Conservation (phyloP, 805 yeast genomes). For the Jamesozyma hellenica region DNA sequence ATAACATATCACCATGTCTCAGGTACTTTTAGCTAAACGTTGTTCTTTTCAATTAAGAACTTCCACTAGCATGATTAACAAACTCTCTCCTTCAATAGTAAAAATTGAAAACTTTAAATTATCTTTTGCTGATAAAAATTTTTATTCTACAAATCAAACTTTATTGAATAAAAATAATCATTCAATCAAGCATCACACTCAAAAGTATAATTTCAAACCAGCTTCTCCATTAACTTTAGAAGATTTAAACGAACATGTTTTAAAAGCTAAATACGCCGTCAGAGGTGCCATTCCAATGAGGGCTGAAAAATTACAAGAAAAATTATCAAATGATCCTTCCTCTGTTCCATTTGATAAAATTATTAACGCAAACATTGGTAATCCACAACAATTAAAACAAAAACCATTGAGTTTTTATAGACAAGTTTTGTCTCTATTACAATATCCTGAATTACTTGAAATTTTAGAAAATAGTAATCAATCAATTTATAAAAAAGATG, state of each 20-base stretch:
- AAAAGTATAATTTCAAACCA: slow-evolving; percentile 15
- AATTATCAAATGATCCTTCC: slow-evolving; percentile 43
- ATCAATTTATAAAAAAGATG: slow-evolving; percentile 49
- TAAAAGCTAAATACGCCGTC: slow-evolving; percentile 90
- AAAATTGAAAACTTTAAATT: too few relatives aligned
- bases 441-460: slow-evolving; percentile 63
- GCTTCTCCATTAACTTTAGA: slow-evolving; percentile 32
- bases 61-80: too few relatives aligned
- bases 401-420: slow-evolving; percentile 92
- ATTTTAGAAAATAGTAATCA: slow-evolving; percentile 12
- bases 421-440: slow-evolving; percentile 76
- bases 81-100: too few relatives aligned
- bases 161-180: neutral
- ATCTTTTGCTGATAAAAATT: too few relatives aligned
- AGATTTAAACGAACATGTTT: slow-evolving; percentile 63
- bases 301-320: slow-evolving; percentile 70
- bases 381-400: slow-evolving; percentile 95
- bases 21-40: too few relatives aligned
- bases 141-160: too few relatives aligned
- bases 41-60: too few relatives aligned
- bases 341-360: slow-evolving; percentile 69
- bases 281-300: slow-evolving; percentile 89
- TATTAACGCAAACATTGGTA: slow-evolving; percentile 90
- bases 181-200: neutral
- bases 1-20: too few relatives aligned